Base-by-base conservation (phyloP, 495 filamentous ascomycete genomes). In the Penicillium desertorum region DNA sequence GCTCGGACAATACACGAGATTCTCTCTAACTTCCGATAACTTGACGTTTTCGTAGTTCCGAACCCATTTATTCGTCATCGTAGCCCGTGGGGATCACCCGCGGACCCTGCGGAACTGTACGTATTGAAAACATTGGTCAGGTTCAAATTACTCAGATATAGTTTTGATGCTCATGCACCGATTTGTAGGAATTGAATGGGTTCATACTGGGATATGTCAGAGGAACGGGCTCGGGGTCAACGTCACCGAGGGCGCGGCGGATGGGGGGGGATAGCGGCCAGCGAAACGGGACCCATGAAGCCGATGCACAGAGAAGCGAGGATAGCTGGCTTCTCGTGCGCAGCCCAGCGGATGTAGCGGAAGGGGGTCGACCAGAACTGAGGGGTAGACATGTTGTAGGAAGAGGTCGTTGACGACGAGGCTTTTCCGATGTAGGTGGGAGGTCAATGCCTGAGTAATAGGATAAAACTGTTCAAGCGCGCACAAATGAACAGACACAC, bases 141-240 rank as follows among this genome's bases (percentile, higher is more conserved):
- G 48, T 50, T 50, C 27, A 48, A 20, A 30, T 17, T 45, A 10
- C n/a, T 25, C 5, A 20, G 1, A 39, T 39, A 39, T 17, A 10
- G 1, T 0, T 29, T 32, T 47, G 17, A 45, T 61, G 25, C 9
- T 41, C 2, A 4, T 52, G 14, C 25, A 14, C 17, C 34, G 12
- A 23, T 12, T 23, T 32, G 20, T 20, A 11, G 39, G 16, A 14
- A 16, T 10, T 20, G 44, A 49, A 25, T 6, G 45, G 45, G 12
- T 49, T 32, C 89, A 72, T 83, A 98, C 94, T 81, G 48, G 94
- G 94, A 81, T 97, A 98, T 65, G 91, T 93, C 73, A 89, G 64
- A 12, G 94, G 94, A 58, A 98, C 84, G 42, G 79, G 81, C 64
- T 85, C 72, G 25, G 86, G 79, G 42, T 86, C 79, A 62, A 80